Conservation (phyloP, 805 yeast genomes). For the Jamesozyma jinghongensis region DNA sequence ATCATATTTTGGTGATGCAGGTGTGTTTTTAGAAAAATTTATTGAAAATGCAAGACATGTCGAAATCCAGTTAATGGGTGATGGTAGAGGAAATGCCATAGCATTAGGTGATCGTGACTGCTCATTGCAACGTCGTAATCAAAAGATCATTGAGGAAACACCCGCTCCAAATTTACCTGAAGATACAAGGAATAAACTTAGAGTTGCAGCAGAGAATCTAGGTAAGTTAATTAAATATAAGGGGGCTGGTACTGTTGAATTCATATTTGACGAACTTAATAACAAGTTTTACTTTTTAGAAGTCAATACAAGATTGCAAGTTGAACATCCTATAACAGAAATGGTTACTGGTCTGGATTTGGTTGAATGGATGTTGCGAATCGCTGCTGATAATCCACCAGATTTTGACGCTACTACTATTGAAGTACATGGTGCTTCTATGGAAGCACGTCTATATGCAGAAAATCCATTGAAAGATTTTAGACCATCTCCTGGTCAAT, state of each 20-base stretch:
- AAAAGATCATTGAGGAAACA: slow-evolving; percentile 92
- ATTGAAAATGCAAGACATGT: slow-evolving; percentile 95
- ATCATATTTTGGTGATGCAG: slow-evolving; percentile 88
- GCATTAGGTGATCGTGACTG: slow-evolving; percentile 97
- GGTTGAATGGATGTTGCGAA: slow-evolving; percentile 93
- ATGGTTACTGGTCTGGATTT: slow-evolving; percentile 88
- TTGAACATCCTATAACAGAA: slow-evolving; percentile 96
- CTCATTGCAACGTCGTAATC: slow-evolving; percentile 94
- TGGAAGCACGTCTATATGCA: slow-evolving; percentile 95
- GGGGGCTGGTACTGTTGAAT: slow-evolving; percentile 97
- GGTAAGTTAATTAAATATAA: slow-evolving; percentile 80
- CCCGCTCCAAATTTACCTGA: slow-evolving; percentile 94
- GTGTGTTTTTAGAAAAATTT: slow-evolving; percentile 89
- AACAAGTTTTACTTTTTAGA: slow-evolving; percentile 92
- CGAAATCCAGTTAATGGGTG: slow-evolving; percentile 94
- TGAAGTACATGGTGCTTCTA: slow-evolving; percentile 72
- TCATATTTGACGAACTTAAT: slow-evolving; percentile 75
- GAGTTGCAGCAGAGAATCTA: slow-evolving; percentile 75
- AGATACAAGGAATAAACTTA: slow-evolving; percentile 61
- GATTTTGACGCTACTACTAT: slow-evolving; percentile 51
- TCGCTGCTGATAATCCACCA: slow-evolving; percentile 87
- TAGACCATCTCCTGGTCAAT: slow-evolving; percentile 93
- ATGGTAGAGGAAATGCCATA: slow-evolving; percentile 85
- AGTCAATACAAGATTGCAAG: slow-evolving; percentile 94
- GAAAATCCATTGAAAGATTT: slow-evolving; percentile 95